Evolutionary conservation across 176 grass and related monocot species (phyloP), one percentile per base, ranked within the genome.

Genomic region (Coix lacrymajobi): DNA sequence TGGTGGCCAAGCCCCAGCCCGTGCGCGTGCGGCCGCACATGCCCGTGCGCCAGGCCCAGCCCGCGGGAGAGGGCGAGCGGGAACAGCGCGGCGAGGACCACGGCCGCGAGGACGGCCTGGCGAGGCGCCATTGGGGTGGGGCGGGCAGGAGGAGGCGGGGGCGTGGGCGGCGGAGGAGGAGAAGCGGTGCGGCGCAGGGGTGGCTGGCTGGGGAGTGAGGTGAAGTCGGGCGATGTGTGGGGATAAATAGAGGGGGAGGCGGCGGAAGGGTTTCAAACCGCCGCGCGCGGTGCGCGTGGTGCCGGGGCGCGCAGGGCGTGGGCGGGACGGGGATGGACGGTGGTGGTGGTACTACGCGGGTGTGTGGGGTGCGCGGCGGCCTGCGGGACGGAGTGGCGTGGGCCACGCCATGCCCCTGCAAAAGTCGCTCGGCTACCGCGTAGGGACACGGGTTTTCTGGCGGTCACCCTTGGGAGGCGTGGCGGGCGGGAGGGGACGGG

Each of bases 381-480:
- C 26, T 22, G 31, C 17, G 12, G 24, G 11, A 8, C 15, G 69
- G 31, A 7, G 19, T 29, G 14, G 70, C 16, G 28, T 6, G 29
- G 81, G 71, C 62, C 76, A 80, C 41, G 9, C 40, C 75, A 37
- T 63, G 76, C 9, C 29, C 29, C 78, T 70, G 77, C 25, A 54
- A 77, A 85, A 85, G 46, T 15, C 8, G 72, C 41, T 4, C 26
- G 45, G n/a, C 66, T 20, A 71, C 26, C 39, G 64, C 60, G 77
- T 32, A 20, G 74, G 67, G 88, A 79, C 88, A 73, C 88, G 79
- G 79, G 84, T 51, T 74, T 89, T 60, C 67, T 68, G 79, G 83
- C 80, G 57, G 56, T 33, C 4, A 65, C 13, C 65, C 15, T 90
- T 26, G 79, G 78, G 68, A 83, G 30, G 68, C 67, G 88, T 75